These are phyloP conservation scores for Kazachstania taianensis DNA, from an alignment of 805 yeast genomes.

Conservation along the genomic window DNA sequence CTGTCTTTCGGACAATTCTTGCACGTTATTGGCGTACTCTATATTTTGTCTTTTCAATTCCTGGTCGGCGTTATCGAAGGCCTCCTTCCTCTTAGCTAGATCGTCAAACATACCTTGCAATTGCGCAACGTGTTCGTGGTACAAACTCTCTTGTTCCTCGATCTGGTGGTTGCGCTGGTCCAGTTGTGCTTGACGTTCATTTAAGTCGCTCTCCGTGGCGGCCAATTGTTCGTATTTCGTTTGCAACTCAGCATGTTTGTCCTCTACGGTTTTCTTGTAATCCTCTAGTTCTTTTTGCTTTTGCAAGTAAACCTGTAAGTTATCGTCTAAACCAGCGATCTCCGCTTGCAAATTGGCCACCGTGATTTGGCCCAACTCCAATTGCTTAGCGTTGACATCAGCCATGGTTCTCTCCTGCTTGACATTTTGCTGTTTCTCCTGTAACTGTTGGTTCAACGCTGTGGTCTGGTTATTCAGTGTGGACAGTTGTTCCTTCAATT, in stretches of 20 bases:
- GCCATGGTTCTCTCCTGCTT: conserved; percentile 53
- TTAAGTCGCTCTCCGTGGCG: conserved; percentile 30
- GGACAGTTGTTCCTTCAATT: conserved; percentile 60
- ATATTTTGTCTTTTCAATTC: conserved; percentile 32
- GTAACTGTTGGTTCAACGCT: conserved; percentile 48
- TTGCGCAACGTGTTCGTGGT: conserved; percentile 31
- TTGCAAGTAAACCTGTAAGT: conserved; percentile 18
- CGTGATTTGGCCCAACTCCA: conserved; percentile 50
- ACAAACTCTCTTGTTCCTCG: conserved; percentile 29
- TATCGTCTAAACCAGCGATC: conserved; percentile 28
- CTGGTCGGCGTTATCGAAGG: conserved; percentile 32
- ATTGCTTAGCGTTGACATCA: conserved; percentile 60
- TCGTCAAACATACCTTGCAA: conserved; percentile 29
- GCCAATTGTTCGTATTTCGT: conserved; percentile 25
- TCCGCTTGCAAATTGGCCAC: conserved; percentile 36
- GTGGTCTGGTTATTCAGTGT: conserved; percentile 55
- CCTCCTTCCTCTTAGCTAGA: conserved; percentile 29
- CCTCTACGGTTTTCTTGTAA: conserved; percentile 32
- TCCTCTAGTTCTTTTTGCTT: conserved; percentile 30
- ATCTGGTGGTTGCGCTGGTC: conserved; percentile 28
- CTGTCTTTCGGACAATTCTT: conserved; percentile 32
- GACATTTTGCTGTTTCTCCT: conserved; percentile 41
- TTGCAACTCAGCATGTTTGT: conserved; percentile 29
- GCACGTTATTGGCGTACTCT: conserved; percentile 32
- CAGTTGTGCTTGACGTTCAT: conserved; percentile 28